Evolutionary conservation across 441 rosid genomes (phyloP).

Genomic region (Adansonia rubrostipa): DNA sequence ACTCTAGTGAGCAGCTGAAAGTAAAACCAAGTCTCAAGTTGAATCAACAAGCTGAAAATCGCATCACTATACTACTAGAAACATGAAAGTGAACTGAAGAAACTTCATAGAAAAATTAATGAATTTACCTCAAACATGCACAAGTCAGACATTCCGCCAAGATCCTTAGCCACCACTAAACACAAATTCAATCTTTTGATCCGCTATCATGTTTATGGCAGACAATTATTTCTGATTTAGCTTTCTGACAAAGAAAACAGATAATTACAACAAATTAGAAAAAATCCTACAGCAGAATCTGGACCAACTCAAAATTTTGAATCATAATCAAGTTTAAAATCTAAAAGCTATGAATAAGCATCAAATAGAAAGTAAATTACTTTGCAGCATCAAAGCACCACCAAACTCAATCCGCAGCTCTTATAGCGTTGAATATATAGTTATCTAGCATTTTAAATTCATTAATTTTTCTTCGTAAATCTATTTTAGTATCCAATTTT

Average conservation of each 20-base stretch:
- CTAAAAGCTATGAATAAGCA: background rate
- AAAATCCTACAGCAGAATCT: background rate
- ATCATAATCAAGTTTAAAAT: constrained; percentile 12
- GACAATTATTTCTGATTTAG: constrained; percentile 39
- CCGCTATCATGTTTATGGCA: constrained; percentile 47
- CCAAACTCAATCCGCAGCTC: background rate
- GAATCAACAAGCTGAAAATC: background rate
- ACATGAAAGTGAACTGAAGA: constrained; percentile 16
- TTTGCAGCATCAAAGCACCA: background rate
- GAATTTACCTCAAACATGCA: constrained; percentile 65
- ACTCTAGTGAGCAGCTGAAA: background rate
- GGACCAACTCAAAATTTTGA: background rate
- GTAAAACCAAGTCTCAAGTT: constrained; percentile 5
- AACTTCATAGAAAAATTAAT: background rate
- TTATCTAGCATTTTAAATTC: constrained; percentile 4
- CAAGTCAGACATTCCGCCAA: constrained; percentile 73
- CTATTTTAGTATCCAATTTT: background rate
- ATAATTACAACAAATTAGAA: background rate
- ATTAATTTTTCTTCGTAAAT: background rate
- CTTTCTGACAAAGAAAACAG: constrained; percentile 16
- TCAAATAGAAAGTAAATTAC: background rate
- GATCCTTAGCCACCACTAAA: constrained; percentile 62
- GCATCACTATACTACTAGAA: background rate
- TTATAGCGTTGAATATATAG: background rate
- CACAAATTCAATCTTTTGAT: constrained; percentile 43